Conservation (phyloP, 495 filamentous ascomycete genomes). For the Talaromyces proteolyticus region DNA sequence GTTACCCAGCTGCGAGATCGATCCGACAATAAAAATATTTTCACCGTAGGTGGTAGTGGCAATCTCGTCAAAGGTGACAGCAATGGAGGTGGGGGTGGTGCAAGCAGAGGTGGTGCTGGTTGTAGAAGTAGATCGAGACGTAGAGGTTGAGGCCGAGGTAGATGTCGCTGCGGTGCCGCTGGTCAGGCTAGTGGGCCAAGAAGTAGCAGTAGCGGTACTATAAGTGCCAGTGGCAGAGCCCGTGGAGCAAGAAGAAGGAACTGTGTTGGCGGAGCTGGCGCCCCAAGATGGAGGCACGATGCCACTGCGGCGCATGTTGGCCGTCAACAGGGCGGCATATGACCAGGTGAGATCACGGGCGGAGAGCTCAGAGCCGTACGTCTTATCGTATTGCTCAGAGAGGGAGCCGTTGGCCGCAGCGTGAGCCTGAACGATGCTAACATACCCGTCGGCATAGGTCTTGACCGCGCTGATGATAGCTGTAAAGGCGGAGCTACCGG, state of each 20-base stretch:
- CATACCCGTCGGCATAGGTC: slow-evolving; percentile 44
- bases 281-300: slow-evolving; percentile 50
- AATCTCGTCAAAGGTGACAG: slow-evolving; percentile 53
- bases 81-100: slow-evolving; percentile 38
- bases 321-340: slow-evolving; percentile 44
- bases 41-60: slow-evolving; percentile 52
- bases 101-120: slow-evolving; percentile 30
- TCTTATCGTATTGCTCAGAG: slow-evolving; percentile 54
- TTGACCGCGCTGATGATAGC: slow-evolving; percentile 36
- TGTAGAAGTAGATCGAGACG: slow-evolving; percentile 25
- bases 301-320: slow-evolving; percentile 36
- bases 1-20: slow-evolving; percentile 44
- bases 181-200: slow-evolving; percentile 52
- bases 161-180: slow-evolving; percentile 20
- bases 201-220: slow-evolving; percentile 42
- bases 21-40: slow-evolving; percentile 54
- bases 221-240: slow-evolving; percentile 55
- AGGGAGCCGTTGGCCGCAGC: slow-evolving; percentile 45
- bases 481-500: slow-evolving; percentile 30
- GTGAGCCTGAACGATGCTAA: slow-evolving; percentile 35
- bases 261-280: slow-evolving; percentile 41
- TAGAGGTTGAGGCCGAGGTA: slow-evolving; percentile 24
- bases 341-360: slow-evolving; percentile 51
- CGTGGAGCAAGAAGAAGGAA: slow-evolving; percentile 47
- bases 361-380: slow-evolving; percentile 44